These are phyloP conservation scores for Stemphylium lycopersici DNA, from an alignment of 2,329 filamentous ascomycete genomes.

Conservation along the genomic window DNA sequence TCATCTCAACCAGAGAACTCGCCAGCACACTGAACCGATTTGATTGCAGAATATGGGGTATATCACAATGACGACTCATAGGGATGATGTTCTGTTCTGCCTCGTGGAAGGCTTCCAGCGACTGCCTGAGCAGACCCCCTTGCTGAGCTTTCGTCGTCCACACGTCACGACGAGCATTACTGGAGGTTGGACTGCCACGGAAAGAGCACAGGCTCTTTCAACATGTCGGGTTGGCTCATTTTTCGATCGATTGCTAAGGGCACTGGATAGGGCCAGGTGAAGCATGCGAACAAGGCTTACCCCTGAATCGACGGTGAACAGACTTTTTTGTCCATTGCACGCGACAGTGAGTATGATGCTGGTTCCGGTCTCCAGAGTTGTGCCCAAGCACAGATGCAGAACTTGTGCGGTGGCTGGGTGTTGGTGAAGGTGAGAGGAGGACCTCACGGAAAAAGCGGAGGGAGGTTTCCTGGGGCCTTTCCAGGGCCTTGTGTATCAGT, in stretches of 20 bases:
- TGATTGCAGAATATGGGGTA: too few species aligned
- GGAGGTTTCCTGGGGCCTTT: background rate
- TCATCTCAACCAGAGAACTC: too few species aligned
- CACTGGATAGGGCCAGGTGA: background rate
- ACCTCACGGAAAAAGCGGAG: constrained; percentile 12
- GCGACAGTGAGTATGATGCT: background rate
- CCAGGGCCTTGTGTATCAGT: background rate
- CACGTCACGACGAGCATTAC: background rate
- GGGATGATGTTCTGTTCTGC: background rate
- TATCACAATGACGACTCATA: background rate
- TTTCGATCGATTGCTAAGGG: background rate
- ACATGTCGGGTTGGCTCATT: background rate
- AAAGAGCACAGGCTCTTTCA: background rate
- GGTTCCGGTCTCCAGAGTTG: too few species aligned
- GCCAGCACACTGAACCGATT: too few species aligned
- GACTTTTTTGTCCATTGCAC: background rate
- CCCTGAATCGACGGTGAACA: constrained; percentile 6
- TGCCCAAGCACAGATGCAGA: background rate
- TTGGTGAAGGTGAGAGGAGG: constrained; percentile 11
- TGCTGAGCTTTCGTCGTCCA: too few species aligned
- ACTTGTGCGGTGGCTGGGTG: background rate
- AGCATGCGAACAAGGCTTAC: background rate
- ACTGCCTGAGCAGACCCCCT: background rate
- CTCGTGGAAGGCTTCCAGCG: background rate
- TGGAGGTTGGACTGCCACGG: background rate